phyloP scores from a whole-genome alignment of 108 stramenopile genomes.

The Fragilaria radians region DNA sequence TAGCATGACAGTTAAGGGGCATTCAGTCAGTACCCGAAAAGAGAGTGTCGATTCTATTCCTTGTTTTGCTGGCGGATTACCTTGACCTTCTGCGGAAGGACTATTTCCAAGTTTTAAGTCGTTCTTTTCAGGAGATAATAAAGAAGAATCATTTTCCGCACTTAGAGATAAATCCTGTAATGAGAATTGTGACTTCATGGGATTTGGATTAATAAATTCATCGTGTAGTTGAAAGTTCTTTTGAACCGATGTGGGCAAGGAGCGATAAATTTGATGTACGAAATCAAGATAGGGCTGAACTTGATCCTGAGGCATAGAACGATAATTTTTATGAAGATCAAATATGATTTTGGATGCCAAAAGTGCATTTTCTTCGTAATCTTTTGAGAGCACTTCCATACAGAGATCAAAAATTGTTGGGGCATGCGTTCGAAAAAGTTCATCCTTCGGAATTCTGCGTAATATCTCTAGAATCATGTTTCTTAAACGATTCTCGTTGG shows the following conservation, averaged over 20 bases:
- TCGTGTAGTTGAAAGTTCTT: constrained; percentile 41
- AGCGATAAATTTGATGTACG: constrained; percentile 47
- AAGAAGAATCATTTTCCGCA: not conserved
- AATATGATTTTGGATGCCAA: constrained; percentile 73
- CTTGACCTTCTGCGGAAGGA: not conserved
- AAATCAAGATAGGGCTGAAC: constrained; percentile 81
- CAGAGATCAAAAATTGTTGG: constrained; percentile 56
- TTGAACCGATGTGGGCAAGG: constrained; percentile 45
- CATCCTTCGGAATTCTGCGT: constrained; percentile 71
- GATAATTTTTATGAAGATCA: constrained; percentile 79
- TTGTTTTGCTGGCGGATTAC: constrained; percentile 7
- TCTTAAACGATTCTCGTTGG: constrained; percentile 49
- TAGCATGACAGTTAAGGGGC: constrained; percentile 87
- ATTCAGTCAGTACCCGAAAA: constrained; percentile 85
- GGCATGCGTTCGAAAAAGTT: constrained; percentile 75
- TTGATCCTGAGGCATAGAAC: constrained; percentile 57
- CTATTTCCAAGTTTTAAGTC: not conserved
- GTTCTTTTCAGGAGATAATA: not conserved
- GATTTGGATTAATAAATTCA: not conserved
- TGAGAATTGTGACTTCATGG: not conserved
- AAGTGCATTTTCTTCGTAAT: constrained; percentile 86
- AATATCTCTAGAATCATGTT: constrained; percentile 68
- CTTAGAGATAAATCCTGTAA: not conserved
- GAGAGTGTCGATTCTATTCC: constrained; percentile 51
- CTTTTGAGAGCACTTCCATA: constrained; percentile 55